phyloP scores from a whole-genome alignment of 83 land plant species.

The Thuja plicata region DNA sequence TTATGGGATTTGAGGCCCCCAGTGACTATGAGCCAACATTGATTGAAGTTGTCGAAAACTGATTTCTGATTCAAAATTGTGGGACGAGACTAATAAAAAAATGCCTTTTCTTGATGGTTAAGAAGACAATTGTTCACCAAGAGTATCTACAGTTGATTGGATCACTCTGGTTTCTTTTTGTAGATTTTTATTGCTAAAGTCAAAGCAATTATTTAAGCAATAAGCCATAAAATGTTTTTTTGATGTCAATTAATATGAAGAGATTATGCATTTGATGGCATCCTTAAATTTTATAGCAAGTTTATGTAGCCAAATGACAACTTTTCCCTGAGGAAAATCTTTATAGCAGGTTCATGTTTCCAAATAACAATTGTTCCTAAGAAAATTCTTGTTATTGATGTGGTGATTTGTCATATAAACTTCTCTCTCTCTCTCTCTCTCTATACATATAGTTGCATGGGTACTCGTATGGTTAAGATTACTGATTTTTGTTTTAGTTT shows the following conservation, averaged over 20 bases:
- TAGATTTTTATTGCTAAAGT: background rate
- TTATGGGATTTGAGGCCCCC: slow-evolving; percentile 85
- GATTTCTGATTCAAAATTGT: background rate
- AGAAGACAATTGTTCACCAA: background rate
- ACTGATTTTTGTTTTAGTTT: too few species aligned
- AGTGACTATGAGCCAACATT: slow-evolving; percentile 81
- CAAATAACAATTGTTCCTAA: too few species aligned
- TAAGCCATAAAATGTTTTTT: background rate
- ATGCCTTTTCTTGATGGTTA: background rate
- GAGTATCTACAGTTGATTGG: background rate
- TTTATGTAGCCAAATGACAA: too few species aligned
- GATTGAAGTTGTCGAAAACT: slow-evolving; percentile 70
- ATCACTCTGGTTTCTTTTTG: background rate
- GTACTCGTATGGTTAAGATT: too few species aligned
- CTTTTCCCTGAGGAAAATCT: too few species aligned
- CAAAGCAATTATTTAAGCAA: background rate
- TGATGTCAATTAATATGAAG: background rate
- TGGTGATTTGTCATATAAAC: too few species aligned
- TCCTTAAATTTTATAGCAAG: too few species aligned
- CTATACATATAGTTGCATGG: too few species aligned
- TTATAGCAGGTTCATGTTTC: too few species aligned
- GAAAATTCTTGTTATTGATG: too few species aligned
- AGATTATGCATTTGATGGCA: background rate
- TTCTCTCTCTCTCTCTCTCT: too few species aligned
- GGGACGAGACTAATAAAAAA: background rate